These are phyloP conservation scores for Gossypium turneri DNA, from an alignment of 345 rosid genomes.

Conservation along the genomic window DNA sequence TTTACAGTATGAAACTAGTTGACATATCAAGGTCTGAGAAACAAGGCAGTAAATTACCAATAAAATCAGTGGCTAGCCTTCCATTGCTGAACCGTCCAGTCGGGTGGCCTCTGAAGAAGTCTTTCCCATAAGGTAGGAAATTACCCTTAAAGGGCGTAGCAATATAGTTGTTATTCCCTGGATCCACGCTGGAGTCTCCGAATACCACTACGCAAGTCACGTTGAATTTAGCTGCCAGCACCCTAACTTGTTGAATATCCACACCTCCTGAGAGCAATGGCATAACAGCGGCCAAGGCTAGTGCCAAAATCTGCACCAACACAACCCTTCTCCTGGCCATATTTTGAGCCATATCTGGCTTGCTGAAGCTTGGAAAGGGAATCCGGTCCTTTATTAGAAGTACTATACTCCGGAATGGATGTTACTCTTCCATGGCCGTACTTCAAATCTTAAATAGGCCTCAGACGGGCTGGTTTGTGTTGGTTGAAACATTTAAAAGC, in stretches of 20 bases:
- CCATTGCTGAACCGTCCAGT: constrained; percentile 15
- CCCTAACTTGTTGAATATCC: constrained; percentile 27
- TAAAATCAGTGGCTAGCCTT: constrained; percentile 20
- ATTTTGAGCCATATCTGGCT: background rate
- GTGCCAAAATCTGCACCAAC: background rate
- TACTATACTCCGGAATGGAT: background rate
- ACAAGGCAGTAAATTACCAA: constrained; percentile 40
- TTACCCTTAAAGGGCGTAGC: constrained; percentile 9
- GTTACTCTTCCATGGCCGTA: background rate
- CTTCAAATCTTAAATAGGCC: constrained; percentile 3
- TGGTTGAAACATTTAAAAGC: constrained; percentile 10
- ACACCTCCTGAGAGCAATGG: constrained; percentile 23
- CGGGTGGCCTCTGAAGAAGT: constrained; percentile 14
- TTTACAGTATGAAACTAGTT: constrained; percentile 33
- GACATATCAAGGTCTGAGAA: background rate
- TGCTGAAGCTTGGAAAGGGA: background rate
- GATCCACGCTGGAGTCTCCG: constrained; percentile 74
- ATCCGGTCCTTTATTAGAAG: background rate
- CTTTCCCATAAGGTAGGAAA: constrained; percentile 13
- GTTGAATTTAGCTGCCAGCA: constrained; percentile 46
- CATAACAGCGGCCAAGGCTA: background rate
- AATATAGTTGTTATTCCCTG: constrained; percentile 8
- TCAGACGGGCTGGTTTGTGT: background rate
- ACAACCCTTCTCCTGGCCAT: background rate
- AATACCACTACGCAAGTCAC: constrained; percentile 62